Conservation (phyloP, 176 grass and related monocot genomes). For the Oryza meyeriana region DNA sequence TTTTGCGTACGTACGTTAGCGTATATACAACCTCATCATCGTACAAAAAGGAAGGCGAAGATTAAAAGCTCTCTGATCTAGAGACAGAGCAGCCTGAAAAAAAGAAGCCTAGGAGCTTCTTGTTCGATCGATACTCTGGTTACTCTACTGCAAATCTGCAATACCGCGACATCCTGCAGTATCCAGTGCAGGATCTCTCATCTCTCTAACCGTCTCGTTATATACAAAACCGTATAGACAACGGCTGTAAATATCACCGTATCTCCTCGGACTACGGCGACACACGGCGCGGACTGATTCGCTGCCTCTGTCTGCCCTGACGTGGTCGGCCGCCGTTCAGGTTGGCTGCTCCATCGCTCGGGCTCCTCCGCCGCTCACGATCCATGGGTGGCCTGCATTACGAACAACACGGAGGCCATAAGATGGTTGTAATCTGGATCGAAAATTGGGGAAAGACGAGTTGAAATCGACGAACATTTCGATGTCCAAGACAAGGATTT, state of each 20-base stretch:
- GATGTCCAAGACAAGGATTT: neutral
- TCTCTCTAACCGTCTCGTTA: neutral
- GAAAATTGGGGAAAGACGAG: neutral
- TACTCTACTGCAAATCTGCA: neutral
- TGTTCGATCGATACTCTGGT: neutral
- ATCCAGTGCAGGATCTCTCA: neutral
- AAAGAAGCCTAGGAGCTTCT: neutral
- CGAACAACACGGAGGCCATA: neutral
- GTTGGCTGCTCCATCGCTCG: constrained; percentile 26
- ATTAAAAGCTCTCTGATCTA: constrained; percentile 1
- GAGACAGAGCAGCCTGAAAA: neutral
- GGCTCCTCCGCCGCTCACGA: constrained; percentile 51
- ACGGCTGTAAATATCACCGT: neutral
- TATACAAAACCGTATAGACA: constrained; percentile 24
- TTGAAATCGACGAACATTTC: neutral
- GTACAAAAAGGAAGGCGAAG: neutral
- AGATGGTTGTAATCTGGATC: neutral
- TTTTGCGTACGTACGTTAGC: constrained; percentile 10
- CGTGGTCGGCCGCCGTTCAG: neutral
- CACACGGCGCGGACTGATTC: neutral
- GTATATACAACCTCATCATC: constrained; percentile 19
- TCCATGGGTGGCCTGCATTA: constrained; percentile 85
- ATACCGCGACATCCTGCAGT: neutral
- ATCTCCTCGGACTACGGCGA: constrained; percentile 12
- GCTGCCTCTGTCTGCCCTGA: neutral